Evolutionary conservation across 495 filamentous ascomycete species (phyloP), one percentile per base, ranked within the genome.

Genomic region (Lasiosphaeria ovina): DNA sequence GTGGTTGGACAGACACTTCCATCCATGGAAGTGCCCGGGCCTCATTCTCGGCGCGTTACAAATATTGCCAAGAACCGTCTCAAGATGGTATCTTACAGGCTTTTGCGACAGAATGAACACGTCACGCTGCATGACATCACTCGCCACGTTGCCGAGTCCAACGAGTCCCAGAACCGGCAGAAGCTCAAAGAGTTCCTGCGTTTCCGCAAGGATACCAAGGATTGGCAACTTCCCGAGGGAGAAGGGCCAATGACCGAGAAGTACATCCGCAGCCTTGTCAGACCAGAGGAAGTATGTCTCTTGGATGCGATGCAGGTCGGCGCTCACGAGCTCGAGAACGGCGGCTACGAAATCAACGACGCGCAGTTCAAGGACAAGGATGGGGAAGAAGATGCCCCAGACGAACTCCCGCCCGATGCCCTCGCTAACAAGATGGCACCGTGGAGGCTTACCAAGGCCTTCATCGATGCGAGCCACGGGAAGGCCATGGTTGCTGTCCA

Each of bases 221-320:
- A 90, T 40, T 98, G 94, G 95, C 83, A 87, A 35, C 88, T 96
- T 48, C 79, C 77, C 7, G 73, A 83, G 14, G 81, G 86, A 1
- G 90, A 97, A 63, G 76, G 81, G 0, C 76, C 90, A 51, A 90
- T 92, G 24, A 90, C 93, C 52, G 87, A 90, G 64, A 77, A 87
- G 35, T 84, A 83, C 2, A 89, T 98, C 48, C 85, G 92, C 34
- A 75, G 83, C 14, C 91, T 93, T 88, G 89, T 99, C 51, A 91
- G 92, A 58, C 95, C 94, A 0, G 94, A 99, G 73, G 93, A 97
- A 63, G 87, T 97, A 3, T 98, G 92, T 74, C 74, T 97, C 40
- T 79, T 98, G 4, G 93, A 99, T 67, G 89, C 94, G 1, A 98
- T 98, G 94, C 93, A 98, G 73, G 89, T 97, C 52, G 94, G 94